Percentiles rank a stretch among this genome's conserved stretches.
Conservation (phyloP, 495 filamentous ascomycete genomes). For the Aspergillus homomorphus region DNA sequence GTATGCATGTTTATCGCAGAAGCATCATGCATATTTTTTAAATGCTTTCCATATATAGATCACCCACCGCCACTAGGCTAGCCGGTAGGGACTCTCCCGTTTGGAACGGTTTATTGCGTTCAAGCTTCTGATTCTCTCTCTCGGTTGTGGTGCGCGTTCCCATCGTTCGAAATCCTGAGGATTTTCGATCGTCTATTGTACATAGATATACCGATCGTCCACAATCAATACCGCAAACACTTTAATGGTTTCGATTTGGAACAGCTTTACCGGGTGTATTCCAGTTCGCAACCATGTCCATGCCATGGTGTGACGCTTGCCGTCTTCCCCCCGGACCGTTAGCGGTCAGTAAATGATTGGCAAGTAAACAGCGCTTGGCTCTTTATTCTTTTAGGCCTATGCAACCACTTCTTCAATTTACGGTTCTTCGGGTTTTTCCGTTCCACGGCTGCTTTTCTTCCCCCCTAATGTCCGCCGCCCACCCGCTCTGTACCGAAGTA, state of each 20-base stretch:
- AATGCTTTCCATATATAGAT: not conserved
- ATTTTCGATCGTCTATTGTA: not conserved
- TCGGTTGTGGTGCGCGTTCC: not conserved
- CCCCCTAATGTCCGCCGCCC: not conserved
- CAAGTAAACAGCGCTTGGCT: not conserved
- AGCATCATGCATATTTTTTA: not conserved
- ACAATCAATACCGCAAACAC: not conserved
- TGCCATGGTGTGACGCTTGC: not conserved
- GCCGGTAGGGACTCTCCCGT: no score
- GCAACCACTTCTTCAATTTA: no score
- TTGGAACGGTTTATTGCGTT: no score
- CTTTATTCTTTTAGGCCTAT: not conserved
- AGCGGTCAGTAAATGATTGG: not conserved
- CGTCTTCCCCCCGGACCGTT: conserved; percentile 1
- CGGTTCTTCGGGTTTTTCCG: conserved; percentile 9
- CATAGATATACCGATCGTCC: not conserved
- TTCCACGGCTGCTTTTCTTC: conserved; percentile 1
- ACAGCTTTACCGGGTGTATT: not conserved
- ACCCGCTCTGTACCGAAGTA: not conserved
- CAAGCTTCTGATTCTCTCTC: not conserved
- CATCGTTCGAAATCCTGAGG: not conserved
- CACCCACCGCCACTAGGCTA: not conserved
- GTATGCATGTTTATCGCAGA: conserved; percentile 4
- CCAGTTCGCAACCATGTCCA: not conserved
- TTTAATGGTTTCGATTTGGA: not conserved